These are phyloP conservation scores for Chamaecrista fasciculata DNA, from an alignment of 306 rosid species.

Conservation along the genomic window DNA sequence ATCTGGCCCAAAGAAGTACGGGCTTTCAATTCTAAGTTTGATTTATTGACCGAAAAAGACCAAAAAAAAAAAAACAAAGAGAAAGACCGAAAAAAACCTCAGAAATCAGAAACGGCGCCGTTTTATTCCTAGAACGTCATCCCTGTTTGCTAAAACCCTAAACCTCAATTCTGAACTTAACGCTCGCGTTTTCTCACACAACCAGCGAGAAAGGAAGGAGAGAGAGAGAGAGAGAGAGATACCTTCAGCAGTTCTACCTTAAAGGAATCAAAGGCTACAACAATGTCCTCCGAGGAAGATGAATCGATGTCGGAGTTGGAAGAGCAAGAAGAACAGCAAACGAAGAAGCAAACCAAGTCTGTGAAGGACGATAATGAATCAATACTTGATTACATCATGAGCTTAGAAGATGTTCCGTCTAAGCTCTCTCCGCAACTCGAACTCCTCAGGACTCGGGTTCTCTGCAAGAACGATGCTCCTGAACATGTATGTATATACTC, in stretches of 20 bases:
- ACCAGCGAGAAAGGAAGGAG: not conserved
- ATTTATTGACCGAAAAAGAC: no score
- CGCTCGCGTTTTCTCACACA: not conserved
- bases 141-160: not conserved
- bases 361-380: slow-evolving; percentile 7
- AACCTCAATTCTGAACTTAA: not conserved
- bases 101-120: not conserved
- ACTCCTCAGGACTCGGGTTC: slow-evolving; percentile 40
- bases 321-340: slow-evolving; percentile 29
- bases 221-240: not conserved
- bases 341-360: not conserved
- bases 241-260: not conserved
- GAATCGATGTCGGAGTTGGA: slow-evolving; percentile 32
- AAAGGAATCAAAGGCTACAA: not conserved
- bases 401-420: slow-evolving; percentile 41
- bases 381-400: slow-evolving; percentile 46
- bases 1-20: not conserved
- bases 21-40: no score
- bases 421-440: slow-evolving; percentile 45
- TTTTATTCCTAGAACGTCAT: not conserved
- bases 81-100: no score
- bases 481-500: slow-evolving; percentile 44
- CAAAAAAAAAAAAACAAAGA: no score
- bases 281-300: slow-evolving; percentile 27
- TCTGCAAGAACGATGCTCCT: slow-evolving; percentile 52